A percentile compares a stretch with the other conserved stretches of the same genome.
Evolutionary conservation across 2,329 filamentous ascomycete genomes (phyloP).

Genomic region (Myrmaecium sp.): DNA sequence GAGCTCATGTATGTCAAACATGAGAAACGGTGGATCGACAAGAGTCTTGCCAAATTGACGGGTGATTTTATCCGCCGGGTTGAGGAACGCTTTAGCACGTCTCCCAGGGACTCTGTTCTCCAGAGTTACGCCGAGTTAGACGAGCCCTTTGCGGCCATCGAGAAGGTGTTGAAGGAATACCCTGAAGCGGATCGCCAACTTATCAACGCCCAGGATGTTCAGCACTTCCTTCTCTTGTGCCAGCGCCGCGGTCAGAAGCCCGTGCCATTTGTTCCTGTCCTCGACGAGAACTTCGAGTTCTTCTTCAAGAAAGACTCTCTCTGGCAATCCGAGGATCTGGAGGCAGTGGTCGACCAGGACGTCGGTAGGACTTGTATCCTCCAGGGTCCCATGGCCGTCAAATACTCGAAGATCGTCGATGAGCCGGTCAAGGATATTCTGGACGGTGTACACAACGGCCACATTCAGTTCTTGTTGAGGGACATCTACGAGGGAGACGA

Average conservation of each 20-base stretch:
- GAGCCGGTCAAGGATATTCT: conserved; percentile 93
- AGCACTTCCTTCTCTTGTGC: conserved; percentile 89
- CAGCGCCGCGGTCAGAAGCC: conserved; percentile 88
- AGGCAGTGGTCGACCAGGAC: conserved; percentile 89
- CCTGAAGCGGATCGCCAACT: conserved; percentile 78
- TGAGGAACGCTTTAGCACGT: conserved; percentile 84
- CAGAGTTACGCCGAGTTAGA: conserved; percentile 83
- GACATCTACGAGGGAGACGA: conserved; percentile 68
- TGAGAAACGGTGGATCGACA: conserved; percentile 30
- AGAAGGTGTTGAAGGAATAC: conserved; percentile 66
- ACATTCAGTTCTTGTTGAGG: conserved; percentile 62
- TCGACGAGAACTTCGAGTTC: conserved; percentile 96
- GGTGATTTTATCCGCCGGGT: conserved; percentile 94
- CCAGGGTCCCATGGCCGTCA: conserved; percentile 83
- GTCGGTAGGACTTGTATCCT: conserved; percentile 92
- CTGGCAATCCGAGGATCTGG: conserved; percentile 96
- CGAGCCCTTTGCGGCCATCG: conserved; percentile 60
- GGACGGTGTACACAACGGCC: conserved; percentile 73
- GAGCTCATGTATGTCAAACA: conserved; percentile 31
- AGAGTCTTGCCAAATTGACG: conserved; percentile 64
- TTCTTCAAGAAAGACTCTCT: conserved; percentile 99
- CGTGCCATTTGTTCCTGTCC: conserved; percentile 83
- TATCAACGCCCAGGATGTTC: conserved; percentile 95
- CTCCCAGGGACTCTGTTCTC: conserved; percentile 56
- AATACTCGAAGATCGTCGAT: conserved; percentile 76